Evolutionary conservation across 345 rosid species (phyloP), one percentile per base, ranked within the genome.

Genomic region (Populus davidiana): DNA sequence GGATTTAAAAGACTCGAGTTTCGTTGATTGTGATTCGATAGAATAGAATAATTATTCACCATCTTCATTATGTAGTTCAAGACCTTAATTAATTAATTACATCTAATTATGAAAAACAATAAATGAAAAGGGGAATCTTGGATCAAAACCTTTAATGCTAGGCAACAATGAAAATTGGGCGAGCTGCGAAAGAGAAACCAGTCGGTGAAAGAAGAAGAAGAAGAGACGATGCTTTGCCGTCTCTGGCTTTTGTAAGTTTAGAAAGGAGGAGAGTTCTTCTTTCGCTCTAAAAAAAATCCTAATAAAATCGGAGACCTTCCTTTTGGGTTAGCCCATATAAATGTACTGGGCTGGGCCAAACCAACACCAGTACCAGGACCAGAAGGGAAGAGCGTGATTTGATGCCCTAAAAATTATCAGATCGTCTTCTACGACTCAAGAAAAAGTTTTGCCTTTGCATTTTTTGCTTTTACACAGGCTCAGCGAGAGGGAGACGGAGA

Each of bases 341-440:
- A 56, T 8, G 4, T 2, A n/a, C 4, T 59, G 70, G 70, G 70
- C 70, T 31, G 68, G 18, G 1, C 44, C 44, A 2, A 41, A 41
- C 44, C 44, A 2, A 11, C 4, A 41, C 44, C 43, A 20, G 54
- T 8, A 8, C 59, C 63, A n/a, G 6, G 5, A 59, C 29, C 2
- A 59, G 29, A n/a, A 59, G 64, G 64, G 29, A 0, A 10, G 64
- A 23, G 14, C 25, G 2, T n/a, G 29, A n/a, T 56, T 36, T 13
- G 65, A 36, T 36, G 67, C 75, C 75, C 75, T 54, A 59, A 56
- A 56, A 56, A 56, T 56, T 64, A 18, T 21, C 39, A 8, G 29
- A 21, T 8, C 64, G 56, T 29, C 2, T 18, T 23, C 65, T 17
- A 9, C 47, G 49, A 27, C 41, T 10, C 59, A 1, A 36, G 6